Conservation (phyloP, 129 eudicot genomes). For the Smallanthus sonchifolius region DNA sequence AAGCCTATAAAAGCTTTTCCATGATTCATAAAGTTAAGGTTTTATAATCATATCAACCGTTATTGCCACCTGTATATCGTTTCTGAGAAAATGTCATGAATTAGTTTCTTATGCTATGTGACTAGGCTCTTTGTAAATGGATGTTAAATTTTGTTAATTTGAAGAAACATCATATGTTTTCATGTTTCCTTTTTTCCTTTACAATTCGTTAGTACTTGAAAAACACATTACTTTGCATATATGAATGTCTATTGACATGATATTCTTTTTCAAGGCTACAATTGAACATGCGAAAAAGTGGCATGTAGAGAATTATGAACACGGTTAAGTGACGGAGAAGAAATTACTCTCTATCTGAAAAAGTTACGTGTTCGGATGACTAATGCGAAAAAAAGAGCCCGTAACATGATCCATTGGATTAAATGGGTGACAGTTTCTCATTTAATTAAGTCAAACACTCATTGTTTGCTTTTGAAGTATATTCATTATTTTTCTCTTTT, state of each 20-base stretch:
- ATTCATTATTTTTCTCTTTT: too few species aligned
- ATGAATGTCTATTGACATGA: constrained; percentile 5
- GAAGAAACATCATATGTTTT: background rate
- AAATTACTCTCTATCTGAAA: constrained; percentile 79
- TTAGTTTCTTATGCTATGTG: too few species aligned
- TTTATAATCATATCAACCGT: too few species aligned
- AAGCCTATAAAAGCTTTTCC: too few species aligned
- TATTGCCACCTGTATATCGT: too few species aligned
- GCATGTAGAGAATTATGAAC: constrained; percentile 84
- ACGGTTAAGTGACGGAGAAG: constrained; percentile 88
- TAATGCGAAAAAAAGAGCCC: constrained; percentile 86
- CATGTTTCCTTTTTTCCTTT: background rate
- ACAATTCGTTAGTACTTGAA: background rate
- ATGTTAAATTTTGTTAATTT: background rate
- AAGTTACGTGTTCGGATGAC: constrained; percentile 94
- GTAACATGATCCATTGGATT: too few species aligned
- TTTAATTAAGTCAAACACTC: too few species aligned
- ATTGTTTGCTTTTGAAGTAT: too few species aligned
- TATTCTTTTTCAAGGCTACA: constrained; percentile 59
- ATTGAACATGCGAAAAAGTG: constrained; percentile 88
- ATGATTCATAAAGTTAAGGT: too few species aligned
- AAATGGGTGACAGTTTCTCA: too few species aligned
- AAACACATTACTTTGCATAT: background rate
- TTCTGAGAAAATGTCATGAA: too few species aligned
- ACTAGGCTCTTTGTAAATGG: background rate